Conservation (phyloP, 208 protist species). For the Spongospora subterranea region DNA sequence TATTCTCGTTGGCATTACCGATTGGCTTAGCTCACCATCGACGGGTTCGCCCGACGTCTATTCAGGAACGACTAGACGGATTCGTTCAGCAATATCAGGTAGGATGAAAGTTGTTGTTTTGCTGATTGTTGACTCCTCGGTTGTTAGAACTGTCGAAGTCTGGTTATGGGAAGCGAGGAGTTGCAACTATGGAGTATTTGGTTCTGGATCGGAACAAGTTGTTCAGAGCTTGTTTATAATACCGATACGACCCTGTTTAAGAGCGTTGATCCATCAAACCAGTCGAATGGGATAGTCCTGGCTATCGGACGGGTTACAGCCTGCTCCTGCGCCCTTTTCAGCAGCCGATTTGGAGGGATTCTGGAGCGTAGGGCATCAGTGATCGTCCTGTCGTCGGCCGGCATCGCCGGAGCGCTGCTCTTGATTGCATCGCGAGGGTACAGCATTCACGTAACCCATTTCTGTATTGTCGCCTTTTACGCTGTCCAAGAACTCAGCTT, state of each 20-base stretch:
- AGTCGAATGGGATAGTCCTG: constrained; percentile 12
- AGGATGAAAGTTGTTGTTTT: not conserved
- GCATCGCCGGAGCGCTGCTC: not conserved
- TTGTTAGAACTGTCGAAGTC: not conserved
- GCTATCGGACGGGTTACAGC: not conserved
- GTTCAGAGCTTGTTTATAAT: constrained; percentile 5
- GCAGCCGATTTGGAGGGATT: not conserved
- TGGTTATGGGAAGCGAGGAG: not conserved
- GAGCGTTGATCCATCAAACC: not conserved
- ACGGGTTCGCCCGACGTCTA: not conserved
- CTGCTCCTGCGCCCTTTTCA: not conserved
- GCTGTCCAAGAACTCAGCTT: not conserved
- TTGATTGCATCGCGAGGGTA: not conserved
- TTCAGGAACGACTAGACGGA: not conserved
- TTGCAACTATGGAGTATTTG: constrained; percentile 13
- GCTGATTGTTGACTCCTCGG: not conserved
- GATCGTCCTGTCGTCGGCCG: not conserved
- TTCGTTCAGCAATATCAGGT: not conserved
- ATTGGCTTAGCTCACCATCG: not conserved
- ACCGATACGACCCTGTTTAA: constrained; percentile 48
- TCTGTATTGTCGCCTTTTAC: constrained; percentile 18
- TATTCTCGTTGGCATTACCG: not conserved
- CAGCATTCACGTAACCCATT: not conserved
- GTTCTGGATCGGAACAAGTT: constrained; percentile 8
- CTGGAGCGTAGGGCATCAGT: not conserved